Evolutionary conservation across 202 grass and related monocot species (phyloP).

Genomic region (Hordeum pubiflorum): DNA sequence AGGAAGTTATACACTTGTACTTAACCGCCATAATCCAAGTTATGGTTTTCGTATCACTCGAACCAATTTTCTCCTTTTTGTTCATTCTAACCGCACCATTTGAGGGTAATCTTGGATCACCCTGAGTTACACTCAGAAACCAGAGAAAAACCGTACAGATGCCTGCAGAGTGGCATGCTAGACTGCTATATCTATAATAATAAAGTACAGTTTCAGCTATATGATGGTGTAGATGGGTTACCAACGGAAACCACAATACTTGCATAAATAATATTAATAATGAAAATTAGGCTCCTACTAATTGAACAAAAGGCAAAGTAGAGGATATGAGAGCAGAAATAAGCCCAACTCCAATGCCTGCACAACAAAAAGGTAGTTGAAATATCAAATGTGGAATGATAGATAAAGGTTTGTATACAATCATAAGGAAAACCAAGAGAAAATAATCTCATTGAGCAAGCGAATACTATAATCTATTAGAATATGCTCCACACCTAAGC

Average conservation of each 20-base stretch:
- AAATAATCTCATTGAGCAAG: neutral
- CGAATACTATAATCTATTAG: neutral
- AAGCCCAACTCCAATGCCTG: constrained; percentile 74
- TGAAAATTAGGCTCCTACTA: neutral
- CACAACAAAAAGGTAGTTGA: constrained; percentile 1
- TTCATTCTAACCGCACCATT: neutral
- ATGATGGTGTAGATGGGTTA: neutral
- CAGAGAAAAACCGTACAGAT: neutral
- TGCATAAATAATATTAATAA: neutral
- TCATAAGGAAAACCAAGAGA: neutral
- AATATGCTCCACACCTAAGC: neutral
- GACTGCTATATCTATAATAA: neutral
- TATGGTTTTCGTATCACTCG: neutral
- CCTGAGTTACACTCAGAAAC: neutral
- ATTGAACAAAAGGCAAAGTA: constrained; percentile 8
- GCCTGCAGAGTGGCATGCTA: neutral
- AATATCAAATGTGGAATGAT: neutral
- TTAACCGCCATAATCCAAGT: neutral
- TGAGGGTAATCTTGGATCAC: neutral
- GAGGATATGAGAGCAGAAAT: constrained; percentile 92
- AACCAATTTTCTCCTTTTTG: neutral
- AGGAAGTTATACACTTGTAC: neutral
- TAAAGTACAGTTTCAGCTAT: neutral
- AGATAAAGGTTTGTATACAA: neutral
- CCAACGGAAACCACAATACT: neutral